A percentile compares a stretch with the other conserved stretches of the same genome.
phyloP scores from a whole-genome alignment of 2,329 filamentous ascomycete genomes.

The Trichophyton rubrum region DNA sequence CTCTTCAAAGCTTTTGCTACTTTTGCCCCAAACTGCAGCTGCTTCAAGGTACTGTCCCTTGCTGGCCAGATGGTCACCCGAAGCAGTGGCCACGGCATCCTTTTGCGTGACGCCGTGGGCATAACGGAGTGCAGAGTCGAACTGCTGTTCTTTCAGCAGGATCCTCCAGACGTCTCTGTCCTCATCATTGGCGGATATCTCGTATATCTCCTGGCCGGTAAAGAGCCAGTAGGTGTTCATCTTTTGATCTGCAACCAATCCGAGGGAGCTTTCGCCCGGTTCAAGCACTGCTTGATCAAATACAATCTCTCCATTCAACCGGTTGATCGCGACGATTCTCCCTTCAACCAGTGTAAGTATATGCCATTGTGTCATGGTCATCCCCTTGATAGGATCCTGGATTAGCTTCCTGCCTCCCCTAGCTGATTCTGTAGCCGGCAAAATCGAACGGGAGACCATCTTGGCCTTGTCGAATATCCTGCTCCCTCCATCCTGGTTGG shows the following conservation, averaged over 20 bases:
- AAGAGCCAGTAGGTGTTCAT: slow-evolving; percentile 98
- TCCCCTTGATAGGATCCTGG: slow-evolving; percentile 62
- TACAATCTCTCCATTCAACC: slow-evolving; percentile 70
- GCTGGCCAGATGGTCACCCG: slow-evolving; percentile 72
- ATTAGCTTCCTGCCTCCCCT: slow-evolving; percentile 52
- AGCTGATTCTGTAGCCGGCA: slow-evolving; percentile 55
- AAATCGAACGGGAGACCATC: slow-evolving; percentile 59
- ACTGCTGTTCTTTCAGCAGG: slow-evolving; percentile 74
- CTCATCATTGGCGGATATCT: slow-evolving; percentile 82
- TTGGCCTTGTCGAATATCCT: slow-evolving; percentile 69
- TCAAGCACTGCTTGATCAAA: slow-evolving; percentile 82
- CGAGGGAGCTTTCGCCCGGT: slow-evolving; percentile 64
- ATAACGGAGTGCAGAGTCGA: slow-evolving; percentile 75
- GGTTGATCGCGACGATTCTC: slow-evolving; percentile 71
- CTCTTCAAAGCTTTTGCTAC: slow-evolving; percentile 93
- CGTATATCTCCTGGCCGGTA: slow-evolving; percentile 79
- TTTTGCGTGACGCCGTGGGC: slow-evolving; percentile 69
- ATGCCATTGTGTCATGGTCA: slow-evolving; percentile 88
- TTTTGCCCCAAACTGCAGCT: slow-evolving; percentile 81
- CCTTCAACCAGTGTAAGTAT: slow-evolving; percentile 72
- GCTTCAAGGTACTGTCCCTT: slow-evolving; percentile 77
- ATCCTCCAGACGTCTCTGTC: slow-evolving; percentile 91
- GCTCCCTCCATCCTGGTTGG: slow-evolving; percentile 53
- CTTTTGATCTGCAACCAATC: slow-evolving; percentile 74
- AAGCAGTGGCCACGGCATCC: slow-evolving; percentile 82